Conservation (phyloP, 768 basidiomycete species). For the Scleroderma citrinum region DNA sequence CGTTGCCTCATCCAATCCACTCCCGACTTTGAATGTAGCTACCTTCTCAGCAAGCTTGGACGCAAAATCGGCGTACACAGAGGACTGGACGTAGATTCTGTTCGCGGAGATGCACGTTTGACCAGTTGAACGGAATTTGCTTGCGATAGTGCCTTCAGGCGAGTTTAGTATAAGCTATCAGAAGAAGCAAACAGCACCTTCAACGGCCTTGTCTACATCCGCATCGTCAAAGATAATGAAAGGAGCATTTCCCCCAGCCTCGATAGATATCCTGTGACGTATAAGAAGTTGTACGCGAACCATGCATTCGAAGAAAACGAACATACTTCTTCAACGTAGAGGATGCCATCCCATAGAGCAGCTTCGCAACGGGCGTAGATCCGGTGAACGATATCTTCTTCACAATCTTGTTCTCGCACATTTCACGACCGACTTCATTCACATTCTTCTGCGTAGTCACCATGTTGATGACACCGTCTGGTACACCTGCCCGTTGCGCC, state of each 20-base stretch:
- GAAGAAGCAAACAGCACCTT: slow-evolving; percentile 41
- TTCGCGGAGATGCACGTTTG: slow-evolving; percentile 90
- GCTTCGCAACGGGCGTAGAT: slow-evolving; percentile 74
- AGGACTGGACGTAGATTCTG: slow-evolving; percentile 87
- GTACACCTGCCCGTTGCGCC: slow-evolving; percentile 83
- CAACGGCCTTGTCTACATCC: slow-evolving; percentile 86
- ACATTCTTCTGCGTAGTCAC: slow-evolving; percentile 86
- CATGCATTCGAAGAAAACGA: not conserved
- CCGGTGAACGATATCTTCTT: slow-evolving; percentile 93
- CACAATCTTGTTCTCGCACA: slow-evolving; percentile 83
- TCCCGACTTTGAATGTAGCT: slow-evolving; percentile 79
- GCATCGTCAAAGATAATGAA: slow-evolving; percentile 98
- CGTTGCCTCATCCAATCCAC: slow-evolving; percentile 76
- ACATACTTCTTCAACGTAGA: slow-evolving; percentile 78
- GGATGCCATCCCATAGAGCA: slow-evolving; percentile 65
- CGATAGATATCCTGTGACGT: slow-evolving; percentile 52
- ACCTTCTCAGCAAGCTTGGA: slow-evolving; percentile 79
- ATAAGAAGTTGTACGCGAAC: slow-evolving; percentile 3
- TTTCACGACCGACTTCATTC: slow-evolving; percentile 82
- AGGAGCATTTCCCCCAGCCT: slow-evolving; percentile 92
- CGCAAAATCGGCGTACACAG: slow-evolving; percentile 89
- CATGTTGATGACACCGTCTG: slow-evolving; percentile 92
- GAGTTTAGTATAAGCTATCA: not conserved
- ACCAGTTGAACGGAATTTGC: slow-evolving; percentile 77
- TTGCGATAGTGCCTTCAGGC: slow-evolving; percentile 54